These are phyloP conservation scores for Silene coronaria DNA, from an alignment of 179 eudicot species.

Conservation along the genomic window DNA sequence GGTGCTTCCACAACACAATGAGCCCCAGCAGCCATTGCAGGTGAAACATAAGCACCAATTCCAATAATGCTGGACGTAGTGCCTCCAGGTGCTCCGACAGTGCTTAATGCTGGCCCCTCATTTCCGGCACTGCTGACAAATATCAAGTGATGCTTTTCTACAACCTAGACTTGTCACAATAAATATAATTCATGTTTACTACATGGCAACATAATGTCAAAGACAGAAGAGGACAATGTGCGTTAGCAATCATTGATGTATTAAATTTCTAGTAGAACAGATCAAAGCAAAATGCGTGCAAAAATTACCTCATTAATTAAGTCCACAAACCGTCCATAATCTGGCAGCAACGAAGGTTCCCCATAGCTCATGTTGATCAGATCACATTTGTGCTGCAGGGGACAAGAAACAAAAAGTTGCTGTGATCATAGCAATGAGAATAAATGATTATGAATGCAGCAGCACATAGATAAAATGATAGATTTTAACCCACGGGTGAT, in stretches of 20 bases:
- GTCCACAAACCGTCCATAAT: conserved; percentile 98
- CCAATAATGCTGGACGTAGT: conserved; percentile 95
- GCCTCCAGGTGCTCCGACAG: conserved; percentile 99
- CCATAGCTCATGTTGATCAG: conserved; percentile 99
- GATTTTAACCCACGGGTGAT: neutral
- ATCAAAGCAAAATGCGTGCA: neutral
- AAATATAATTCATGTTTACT: neutral
- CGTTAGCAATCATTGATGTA: neutral
- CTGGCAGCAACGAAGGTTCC: conserved; percentile 80
- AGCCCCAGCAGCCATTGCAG: conserved; percentile 98
- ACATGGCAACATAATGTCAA: neutral
- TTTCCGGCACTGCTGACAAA: conserved; percentile 97
- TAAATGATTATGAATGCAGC: conserved; percentile 5
- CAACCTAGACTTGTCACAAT: conserved; percentile 49
- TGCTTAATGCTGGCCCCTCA: conserved; percentile 89
- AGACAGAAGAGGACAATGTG: neutral
- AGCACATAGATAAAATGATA: neutral
- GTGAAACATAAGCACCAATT: conserved; percentile 98
- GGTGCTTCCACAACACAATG: conserved; percentile 87
- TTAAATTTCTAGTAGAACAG: neutral
- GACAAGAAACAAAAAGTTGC: conserved; percentile 11
- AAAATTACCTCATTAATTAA: conserved; percentile 74
- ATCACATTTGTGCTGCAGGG: conserved; percentile 91
- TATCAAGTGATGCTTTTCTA: conserved; percentile 74
- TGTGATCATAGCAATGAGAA: neutral